phyloP scores from a whole-genome alignment of 805 yeast species.

The Ogataea methylovora region DNA sequence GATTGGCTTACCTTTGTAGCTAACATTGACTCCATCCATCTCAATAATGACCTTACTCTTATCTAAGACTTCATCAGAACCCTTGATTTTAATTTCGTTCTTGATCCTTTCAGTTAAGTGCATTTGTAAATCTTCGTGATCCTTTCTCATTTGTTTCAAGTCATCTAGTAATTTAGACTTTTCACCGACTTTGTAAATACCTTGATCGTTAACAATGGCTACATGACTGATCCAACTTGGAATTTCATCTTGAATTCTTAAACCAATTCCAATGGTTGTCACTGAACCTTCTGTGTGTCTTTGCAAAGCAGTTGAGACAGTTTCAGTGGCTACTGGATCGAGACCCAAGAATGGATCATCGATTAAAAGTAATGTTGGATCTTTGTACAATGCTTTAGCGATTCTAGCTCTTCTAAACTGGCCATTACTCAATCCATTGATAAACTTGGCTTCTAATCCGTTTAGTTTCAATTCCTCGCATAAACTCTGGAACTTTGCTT shows the following conservation, averaged over 20 bases:
- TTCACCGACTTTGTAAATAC: constrained; percentile 45
- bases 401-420: constrained; percentile 87
- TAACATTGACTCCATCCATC: constrained; percentile 54
- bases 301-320: constrained; percentile 49
- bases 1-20: constrained; percentile 56
- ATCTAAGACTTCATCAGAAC: neutral
- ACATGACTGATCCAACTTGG: constrained; percentile 79
- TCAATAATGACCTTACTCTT: constrained; percentile 29
- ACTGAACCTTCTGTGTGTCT: neutral
- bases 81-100: constrained; percentile 5
- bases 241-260: constrained; percentile 64
- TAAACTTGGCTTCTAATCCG: constrained; percentile 63
- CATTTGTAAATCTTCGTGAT: constrained; percentile 16
- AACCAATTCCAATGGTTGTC: constrained; percentile 63
- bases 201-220: constrained; percentile 51
- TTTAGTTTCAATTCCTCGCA: constrained; percentile 45
- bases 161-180: constrained; percentile 19
- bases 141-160: constrained; percentile 15
- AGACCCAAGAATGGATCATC: constrained; percentile 93
- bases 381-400: constrained; percentile 61
- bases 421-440: constrained; percentile 86
- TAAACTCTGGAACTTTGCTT: constrained; percentile 31
- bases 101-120: constrained; percentile 7
- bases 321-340: constrained; percentile 63
- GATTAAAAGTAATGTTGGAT: constrained; percentile 60